phyloP scores from a whole-genome alignment of 225 moss, liverwort and hornwort genomes.

The Physcomitrium patens region DNA sequence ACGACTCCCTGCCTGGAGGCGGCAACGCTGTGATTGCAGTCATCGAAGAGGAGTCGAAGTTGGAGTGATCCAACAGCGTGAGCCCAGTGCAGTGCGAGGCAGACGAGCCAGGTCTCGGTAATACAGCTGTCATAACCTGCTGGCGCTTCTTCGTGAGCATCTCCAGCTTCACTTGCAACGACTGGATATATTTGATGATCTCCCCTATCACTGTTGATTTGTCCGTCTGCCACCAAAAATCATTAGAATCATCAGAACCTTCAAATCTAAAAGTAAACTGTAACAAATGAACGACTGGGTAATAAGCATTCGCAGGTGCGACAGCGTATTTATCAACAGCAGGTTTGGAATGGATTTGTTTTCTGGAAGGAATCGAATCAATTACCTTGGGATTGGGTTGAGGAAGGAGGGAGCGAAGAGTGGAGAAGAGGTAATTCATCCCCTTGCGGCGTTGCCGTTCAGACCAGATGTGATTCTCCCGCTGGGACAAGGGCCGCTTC shows the following conservation, averaged over 20 bases:
- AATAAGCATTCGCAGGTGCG: too few relatives aligned
- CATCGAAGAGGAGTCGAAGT: constrained; percentile 38
- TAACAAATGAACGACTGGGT: too few relatives aligned
- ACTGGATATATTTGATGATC: constrained; percentile 95
- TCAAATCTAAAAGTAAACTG: too few relatives aligned
- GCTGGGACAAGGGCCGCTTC: constrained; percentile 68
- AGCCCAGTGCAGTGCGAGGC: constrained; percentile 33
- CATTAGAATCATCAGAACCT: background rate
- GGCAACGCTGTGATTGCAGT: constrained; percentile 58
- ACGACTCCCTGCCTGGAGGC: constrained; percentile 67
- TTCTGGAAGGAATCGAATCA: too few relatives aligned
- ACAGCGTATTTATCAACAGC: too few relatives aligned
- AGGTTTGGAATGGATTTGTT: too few relatives aligned
- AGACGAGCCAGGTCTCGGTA: background rate
- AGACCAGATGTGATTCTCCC: constrained; percentile 96
- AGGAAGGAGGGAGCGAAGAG: constrained; percentile 85
- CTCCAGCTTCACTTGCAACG: constrained; percentile 81
- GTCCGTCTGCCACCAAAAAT: constrained; percentile 67
- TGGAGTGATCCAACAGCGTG: constrained; percentile 53
- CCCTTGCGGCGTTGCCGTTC: constrained; percentile 94
- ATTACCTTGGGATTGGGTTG: constrained; percentile 87
- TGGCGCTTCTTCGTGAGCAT: constrained; percentile 76
- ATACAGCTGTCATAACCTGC: constrained; percentile 43
- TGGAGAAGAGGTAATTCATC: constrained; percentile 92
- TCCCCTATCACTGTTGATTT: constrained; percentile 95